Evolutionary conservation across 805 yeast species (phyloP).

Genomic region (Candida koratica): DNA sequence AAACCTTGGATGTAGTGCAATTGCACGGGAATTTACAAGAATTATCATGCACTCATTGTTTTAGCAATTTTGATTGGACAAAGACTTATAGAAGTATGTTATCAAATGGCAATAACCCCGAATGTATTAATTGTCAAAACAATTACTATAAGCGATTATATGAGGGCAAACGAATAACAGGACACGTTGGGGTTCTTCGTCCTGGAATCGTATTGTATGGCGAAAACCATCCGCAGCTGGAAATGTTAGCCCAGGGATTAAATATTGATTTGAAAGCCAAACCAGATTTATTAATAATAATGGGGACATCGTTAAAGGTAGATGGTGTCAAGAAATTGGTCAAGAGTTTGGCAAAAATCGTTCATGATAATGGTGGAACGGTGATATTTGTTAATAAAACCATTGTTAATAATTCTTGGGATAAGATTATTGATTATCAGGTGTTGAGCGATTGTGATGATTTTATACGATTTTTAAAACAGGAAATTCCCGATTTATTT

Average conservation of each 20-base stretch:
- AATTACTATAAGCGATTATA: slow-evolving; percentile 52
- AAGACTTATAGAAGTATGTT: slow-evolving; percentile 44
- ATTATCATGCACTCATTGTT: slow-evolving; percentile 74
- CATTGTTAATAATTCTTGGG: slow-evolving; percentile 60
- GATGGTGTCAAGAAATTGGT: slow-evolving; percentile 84
- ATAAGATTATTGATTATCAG: slow-evolving; percentile 71
- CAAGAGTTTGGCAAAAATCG: slow-evolving; percentile 57
- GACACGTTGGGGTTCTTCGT: slow-evolving; percentile 68
- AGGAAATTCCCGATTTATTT: slow-evolving; percentile 59
- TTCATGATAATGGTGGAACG: slow-evolving; percentile 75
- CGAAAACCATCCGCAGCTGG: slow-evolving; percentile 87
- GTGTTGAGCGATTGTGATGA: slow-evolving; percentile 76
- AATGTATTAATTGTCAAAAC: slow-evolving; percentile 66
- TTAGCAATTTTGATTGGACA: slow-evolving; percentile 57
- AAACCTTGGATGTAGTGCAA: slow-evolving; percentile 72
- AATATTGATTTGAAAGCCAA: slow-evolving; percentile 57
- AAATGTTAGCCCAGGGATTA: slow-evolving; percentile 67
- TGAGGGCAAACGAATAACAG: slow-evolving; percentile 71
- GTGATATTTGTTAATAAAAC: slow-evolving; percentile 77
- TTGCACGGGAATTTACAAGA: slow-evolving; percentile 84
- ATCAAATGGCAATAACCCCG: slow-evolving; percentile 65
- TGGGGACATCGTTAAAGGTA: slow-evolving; percentile 91
- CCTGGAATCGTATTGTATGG: slow-evolving; percentile 93
- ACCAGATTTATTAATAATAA: slow-evolving; percentile 79
- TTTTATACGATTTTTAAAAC: slow-evolving; percentile 59